Evolutionary conservation across 1,139 yeast species (phyloP), one percentile per base, ranked within the genome.

Genomic region (Taphrina deformans): DNA sequence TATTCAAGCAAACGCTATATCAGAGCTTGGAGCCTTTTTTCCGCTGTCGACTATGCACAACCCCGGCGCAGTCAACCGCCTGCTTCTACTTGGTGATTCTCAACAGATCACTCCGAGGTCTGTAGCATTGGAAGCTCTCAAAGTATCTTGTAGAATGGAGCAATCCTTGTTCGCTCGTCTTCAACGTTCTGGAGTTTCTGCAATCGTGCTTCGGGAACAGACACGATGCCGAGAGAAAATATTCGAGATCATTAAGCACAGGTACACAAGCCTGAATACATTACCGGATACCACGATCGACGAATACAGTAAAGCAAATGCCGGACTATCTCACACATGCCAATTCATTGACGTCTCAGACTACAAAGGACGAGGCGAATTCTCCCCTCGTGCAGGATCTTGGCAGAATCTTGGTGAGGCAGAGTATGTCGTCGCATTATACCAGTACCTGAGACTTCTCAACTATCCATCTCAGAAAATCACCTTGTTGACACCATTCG

Each of bases 351-450:
- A 78, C 29, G 78, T 79, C 2, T 74, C 71, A 1, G 77, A 74
- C 41, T 72, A 69, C 53, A 70, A 71, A 29, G 73, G 72, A 6
- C 68, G 69, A 9, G 74, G 74, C 5, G 79, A 77, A 56, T 66
- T 71, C 1, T 76, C 75, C 61, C 74, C 73, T 1, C 66, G 70
- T 1, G 72, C 74, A 7, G 74, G 70, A 1, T 68, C 71, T 52
- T 72, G 71, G 68, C 79, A 80, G 66, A 81, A 80, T 67, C 69
- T 82, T 10, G 81, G 78, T 10, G 88, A 85, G 69, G 88, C 88
- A 0, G 85, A 83, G 69, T 82, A 76, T 68, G 76, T 81, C 14
- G 82, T 82, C 9, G 74, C 76, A 0, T 69, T 84, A 9, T 84
- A 76, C 70, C 79, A 78, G 72, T 83, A 82, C 69, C 75, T 85